Conservation (phyloP, 1,284 basidiomycete genomes). For the Boletus semigastroideus region DNA sequence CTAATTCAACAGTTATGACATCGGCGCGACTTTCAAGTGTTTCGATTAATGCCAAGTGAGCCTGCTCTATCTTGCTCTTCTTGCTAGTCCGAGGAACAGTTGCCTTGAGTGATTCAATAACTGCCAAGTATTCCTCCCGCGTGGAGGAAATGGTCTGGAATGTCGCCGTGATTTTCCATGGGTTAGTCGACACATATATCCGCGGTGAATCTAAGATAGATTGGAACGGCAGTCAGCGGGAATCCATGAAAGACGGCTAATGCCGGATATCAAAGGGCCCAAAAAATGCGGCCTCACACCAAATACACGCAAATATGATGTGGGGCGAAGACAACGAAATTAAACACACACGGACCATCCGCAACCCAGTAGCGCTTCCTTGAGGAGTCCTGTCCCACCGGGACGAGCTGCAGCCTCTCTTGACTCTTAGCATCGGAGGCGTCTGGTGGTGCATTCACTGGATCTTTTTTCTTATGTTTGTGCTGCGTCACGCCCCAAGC, state of each 20-base stretch:
- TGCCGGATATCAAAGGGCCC: conserved; percentile 38
- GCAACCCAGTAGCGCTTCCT: conserved; percentile 77
- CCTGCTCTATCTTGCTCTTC: conserved; percentile 51
- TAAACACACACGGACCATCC: conserved; percentile 70
- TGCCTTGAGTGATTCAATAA: conserved; percentile 60
- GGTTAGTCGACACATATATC: conserved; percentile 77
- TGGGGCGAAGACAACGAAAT: conserved; percentile 37
- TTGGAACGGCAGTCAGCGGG: conserved; percentile 34
- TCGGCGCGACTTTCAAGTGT: conserved; percentile 62
- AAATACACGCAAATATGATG: conserved; percentile 73
- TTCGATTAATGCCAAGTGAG: conserved; percentile 60
- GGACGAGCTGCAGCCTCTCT: conserved; percentile 59
- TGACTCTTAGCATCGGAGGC: conserved; percentile 60
- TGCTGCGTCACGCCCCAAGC: conserved; percentile 80
- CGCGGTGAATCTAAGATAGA: conserved; percentile 69
- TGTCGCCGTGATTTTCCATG: conserved; percentile 78
- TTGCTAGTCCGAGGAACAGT: conserved; percentile 50
- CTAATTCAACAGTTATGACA: conserved; percentile 63
- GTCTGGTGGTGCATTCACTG: conserved; percentile 49
- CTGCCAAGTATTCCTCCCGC: conserved; percentile 63
- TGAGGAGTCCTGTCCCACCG: conserved; percentile 69
- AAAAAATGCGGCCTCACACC: conserved; percentile 44
- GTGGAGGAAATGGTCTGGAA: conserved; percentile 69
- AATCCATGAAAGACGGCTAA: conserved; percentile 37
- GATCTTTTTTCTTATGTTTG: conserved; percentile 77